A percentile compares a stretch with the other conserved stretches of the same genome.
Conservation (phyloP, 129 eudicot species). For the Saussurea involucrata region DNA sequence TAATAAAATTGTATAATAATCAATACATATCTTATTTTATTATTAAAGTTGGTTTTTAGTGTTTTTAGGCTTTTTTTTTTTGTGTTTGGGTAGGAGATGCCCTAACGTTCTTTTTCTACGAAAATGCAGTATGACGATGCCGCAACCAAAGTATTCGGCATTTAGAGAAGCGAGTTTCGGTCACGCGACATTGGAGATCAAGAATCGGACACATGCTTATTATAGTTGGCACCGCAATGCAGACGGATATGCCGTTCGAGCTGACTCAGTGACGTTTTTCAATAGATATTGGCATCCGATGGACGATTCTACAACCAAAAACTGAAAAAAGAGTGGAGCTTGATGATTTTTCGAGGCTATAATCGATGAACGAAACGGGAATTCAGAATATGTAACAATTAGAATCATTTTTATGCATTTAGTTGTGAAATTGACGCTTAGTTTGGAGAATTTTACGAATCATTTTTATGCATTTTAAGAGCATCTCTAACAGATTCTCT, state of each 20-base stretch:
- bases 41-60: too few species aligned
- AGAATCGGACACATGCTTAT: conserved; percentile 59
- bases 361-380: neutral
- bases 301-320: conserved; percentile 37
- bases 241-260: conserved; percentile 51
- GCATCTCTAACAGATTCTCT: too few species aligned
- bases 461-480: neutral
- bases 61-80: too few species aligned
- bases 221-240: conserved; percentile 57
- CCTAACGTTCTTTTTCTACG: neutral
- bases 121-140: conserved; percentile 51
- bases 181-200: conserved; percentile 51
- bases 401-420: conserved; percentile 4
- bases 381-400: neutral
- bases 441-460: neutral
- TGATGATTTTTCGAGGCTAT: neutral
- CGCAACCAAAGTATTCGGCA: conserved; percentile 61
- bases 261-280: conserved; percentile 39
- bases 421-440: neutral
- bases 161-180: conserved; percentile 63
- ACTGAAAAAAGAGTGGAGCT: neutral
- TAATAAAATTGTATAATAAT: too few species aligned
- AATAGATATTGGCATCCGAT: conserved; percentile 48
- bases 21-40: too few species aligned
- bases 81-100: too few species aligned